Evolutionary conservation across 441 rosid genomes (phyloP).

Genomic region (Capsella rubella): DNA sequence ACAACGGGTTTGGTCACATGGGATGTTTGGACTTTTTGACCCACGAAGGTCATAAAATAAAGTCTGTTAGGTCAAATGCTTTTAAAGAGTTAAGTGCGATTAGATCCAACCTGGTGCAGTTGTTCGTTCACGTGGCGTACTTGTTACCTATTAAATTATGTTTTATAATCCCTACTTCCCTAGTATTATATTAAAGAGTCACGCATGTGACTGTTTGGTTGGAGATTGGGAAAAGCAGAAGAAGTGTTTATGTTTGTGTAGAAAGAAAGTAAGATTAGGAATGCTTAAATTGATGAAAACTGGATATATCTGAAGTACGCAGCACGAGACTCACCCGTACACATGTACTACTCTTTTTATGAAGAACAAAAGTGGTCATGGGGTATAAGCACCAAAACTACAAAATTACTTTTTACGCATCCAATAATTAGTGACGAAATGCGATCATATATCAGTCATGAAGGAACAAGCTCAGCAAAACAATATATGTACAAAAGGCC

Average conservation of each 20-base stretch:
- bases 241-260: slow-evolving; percentile 36
- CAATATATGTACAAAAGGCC: not conserved
- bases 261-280: slow-evolving; percentile 12
- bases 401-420: not conserved
- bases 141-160: slow-evolving; percentile 1
- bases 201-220: slow-evolving; percentile 32
- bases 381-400: not conserved
- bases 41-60: not conserved
- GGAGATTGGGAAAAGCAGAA: slow-evolving; percentile 21
- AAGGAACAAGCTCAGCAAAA: not conserved
- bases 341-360: not conserved
- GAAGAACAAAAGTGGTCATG: not conserved
- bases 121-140: slow-evolving; percentile 37
- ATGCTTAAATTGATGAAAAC: slow-evolving; percentile 12
- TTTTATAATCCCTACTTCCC: not conserved
- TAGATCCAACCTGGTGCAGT: slow-evolving; percentile 36
- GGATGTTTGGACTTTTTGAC: slow-evolving; percentile 39
- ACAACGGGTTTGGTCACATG: slow-evolving; percentile 40
- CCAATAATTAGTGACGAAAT: not conserved
- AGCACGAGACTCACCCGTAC: slow-evolving; percentile 33
- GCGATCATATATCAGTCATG: not conserved
- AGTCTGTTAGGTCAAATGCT: slow-evolving; percentile 31
- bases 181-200: not conserved
- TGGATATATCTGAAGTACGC: slow-evolving; percentile 22
- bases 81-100: slow-evolving; percentile 36